Conservation (phyloP, 345 rosid genomes). For the Hibiscus trionum region DNA sequence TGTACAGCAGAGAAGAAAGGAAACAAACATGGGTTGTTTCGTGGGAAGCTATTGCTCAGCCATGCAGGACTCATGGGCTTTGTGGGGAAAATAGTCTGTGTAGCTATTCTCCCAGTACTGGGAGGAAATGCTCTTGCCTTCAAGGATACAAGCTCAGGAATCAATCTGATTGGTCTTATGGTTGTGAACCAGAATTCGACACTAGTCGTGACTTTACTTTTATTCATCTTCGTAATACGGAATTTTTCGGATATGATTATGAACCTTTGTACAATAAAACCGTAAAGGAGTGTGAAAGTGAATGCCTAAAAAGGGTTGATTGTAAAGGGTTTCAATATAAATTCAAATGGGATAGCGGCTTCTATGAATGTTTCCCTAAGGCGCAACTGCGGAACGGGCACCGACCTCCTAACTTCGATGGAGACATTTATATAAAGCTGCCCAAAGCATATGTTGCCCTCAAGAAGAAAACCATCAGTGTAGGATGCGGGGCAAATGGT, state of each 20-base stretch:
- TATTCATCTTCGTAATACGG: constrained; percentile 12
- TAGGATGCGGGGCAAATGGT: background rate
- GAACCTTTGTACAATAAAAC: background rate
- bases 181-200: constrained; percentile 24
- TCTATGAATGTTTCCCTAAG: background rate
- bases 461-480: background rate
- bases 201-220: constrained; percentile 3
- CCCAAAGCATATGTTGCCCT: background rate
- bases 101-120: constrained; percentile 12
- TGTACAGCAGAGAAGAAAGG: background rate
- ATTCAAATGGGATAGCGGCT: background rate
- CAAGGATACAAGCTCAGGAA: constrained; percentile 24
- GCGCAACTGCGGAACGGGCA: background rate
- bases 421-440: background rate
- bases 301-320: constrained; percentile 13
- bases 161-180: constrained; percentile 21
- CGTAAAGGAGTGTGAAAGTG: constrained; percentile 11
- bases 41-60: constrained; percentile 5
- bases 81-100: constrained; percentile 28
- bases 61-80: constrained; percentile 24
- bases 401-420: background rate
- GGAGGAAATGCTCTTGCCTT: constrained; percentile 12
- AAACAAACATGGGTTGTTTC: background rate
- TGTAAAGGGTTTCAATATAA: constrained; percentile 27
- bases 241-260: constrained; percentile 31